These are phyloP conservation scores for Cymbopogon citratus DNA, from an alignment of 176 grass and related monocot species.

Conservation along the genomic window DNA sequence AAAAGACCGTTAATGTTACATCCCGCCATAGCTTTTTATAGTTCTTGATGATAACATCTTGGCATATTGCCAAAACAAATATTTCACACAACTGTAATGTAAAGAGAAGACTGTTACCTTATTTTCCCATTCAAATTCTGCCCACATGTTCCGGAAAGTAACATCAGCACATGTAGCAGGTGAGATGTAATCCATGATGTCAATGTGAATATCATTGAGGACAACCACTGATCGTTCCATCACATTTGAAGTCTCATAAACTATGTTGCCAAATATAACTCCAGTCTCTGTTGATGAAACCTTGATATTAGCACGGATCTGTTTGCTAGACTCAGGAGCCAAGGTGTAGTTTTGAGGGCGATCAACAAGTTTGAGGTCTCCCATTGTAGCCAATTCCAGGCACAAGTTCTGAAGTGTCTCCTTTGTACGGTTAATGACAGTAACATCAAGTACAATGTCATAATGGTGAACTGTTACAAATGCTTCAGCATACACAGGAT, in stretches of 20 bases:
- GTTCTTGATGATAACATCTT: neutral
- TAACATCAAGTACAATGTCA: conserved; percentile 70
- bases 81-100: neutral
- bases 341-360: conserved; percentile 64
- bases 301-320: conserved; percentile 70
- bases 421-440: conserved; percentile 63
- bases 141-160: conserved; percentile 81
- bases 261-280: conserved; percentile 74
- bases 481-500: conserved; percentile 70
- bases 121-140: conserved; percentile 79
- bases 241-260: conserved; percentile 74
- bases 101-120: conserved; percentile 40
- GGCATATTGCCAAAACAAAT: neutral
- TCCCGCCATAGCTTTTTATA: neutral
- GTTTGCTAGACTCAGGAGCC: conserved; percentile 62
- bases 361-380: conserved; percentile 69
- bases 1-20: neutral
- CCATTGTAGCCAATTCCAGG: conserved; percentile 69
- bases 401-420: conserved; percentile 73
- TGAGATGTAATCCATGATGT: conserved; percentile 87
- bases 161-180: conserved; percentile 64
- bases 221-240: conserved; percentile 60
- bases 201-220: conserved; percentile 78
- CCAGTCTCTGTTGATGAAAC: conserved; percentile 78
- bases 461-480: conserved; percentile 72